These are phyloP conservation scores for Ophiostoma ulmi DNA, from an alignment of 2,329 filamentous ascomycete genomes.

Conservation along the genomic window DNA sequence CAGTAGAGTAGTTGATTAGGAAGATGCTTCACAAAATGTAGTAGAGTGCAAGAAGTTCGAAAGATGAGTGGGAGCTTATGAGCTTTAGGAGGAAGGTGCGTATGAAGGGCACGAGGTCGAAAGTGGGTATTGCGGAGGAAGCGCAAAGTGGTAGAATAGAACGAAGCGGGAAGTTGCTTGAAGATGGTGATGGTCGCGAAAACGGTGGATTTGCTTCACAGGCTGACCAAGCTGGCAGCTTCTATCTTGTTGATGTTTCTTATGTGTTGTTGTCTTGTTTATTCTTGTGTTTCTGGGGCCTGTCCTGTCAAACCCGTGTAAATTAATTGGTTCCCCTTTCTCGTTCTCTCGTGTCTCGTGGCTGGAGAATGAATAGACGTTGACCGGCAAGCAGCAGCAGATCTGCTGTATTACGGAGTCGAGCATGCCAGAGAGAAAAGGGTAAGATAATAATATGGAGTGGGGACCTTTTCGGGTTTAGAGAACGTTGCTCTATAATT, in stretches of 20 bases:
- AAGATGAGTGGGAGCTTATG: background rate
- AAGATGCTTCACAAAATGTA: background rate
- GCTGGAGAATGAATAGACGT: conserved; percentile 19
- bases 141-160: background rate
- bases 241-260: conserved; percentile 5
- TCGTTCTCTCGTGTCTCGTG: background rate
- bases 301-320: background rate
- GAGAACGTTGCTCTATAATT: conserved; percentile 17
- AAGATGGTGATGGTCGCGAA: conserved; percentile 10
- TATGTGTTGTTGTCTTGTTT: conserved; percentile 15
- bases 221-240: background rate
- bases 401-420: conserved; percentile 14
- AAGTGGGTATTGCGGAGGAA: conserved; percentile 15
- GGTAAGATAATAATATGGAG: background rate
- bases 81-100: conserved; percentile 15
- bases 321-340: conserved; percentile 8
- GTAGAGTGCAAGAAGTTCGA: background rate
- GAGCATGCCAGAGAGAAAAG: background rate
- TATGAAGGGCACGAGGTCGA: background rate
- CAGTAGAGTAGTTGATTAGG: background rate
- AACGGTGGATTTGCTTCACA: conserved; percentile 13
- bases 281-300: background rate
- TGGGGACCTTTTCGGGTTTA: conserved; percentile 18
- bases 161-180: conserved; percentile 12
- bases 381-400: conserved; percentile 19